phyloP scores from a whole-genome alignment of 208 protist species.

The Leptomonas seymouri region DNA sequence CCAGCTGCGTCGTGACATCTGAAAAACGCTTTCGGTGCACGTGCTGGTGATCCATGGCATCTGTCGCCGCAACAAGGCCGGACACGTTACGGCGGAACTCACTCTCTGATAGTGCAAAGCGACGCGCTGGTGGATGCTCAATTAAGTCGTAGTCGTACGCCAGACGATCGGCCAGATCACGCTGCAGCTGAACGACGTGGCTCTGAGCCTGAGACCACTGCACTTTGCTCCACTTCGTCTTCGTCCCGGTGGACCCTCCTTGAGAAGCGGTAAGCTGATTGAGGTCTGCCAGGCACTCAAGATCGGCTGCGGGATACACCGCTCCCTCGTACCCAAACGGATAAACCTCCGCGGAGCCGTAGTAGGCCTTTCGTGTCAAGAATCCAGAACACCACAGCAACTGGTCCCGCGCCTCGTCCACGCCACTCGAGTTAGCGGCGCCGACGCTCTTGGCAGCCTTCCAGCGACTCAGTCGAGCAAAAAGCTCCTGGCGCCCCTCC shows the following conservation, averaged over 20 bases:
- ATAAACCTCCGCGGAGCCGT: conserved; percentile 7
- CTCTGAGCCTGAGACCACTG: conserved; percentile 13
- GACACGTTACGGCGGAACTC: conserved; percentile 18
- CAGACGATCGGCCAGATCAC: conserved; percentile 21
- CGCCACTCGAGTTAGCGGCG: not conserved
- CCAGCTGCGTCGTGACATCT: conserved; percentile 34
- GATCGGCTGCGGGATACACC: conserved; percentile 56
- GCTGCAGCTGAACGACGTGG: conserved; percentile 21
- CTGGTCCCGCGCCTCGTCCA: conserved; percentile 11
- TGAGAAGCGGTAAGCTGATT: conserved; percentile 12
- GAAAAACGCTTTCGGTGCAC: not conserved
- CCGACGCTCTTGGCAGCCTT: conserved; percentile 22
- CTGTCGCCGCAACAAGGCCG: not conserved
- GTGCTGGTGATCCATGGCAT: not conserved
- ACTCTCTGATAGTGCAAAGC: conserved; percentile 14
- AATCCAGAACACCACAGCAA: conserved; percentile 31
- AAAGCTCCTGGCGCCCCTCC: conserved; percentile 69
- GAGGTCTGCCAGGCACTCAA: conserved; percentile 46
- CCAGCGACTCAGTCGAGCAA: conserved; percentile 49
- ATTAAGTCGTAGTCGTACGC: conserved; percentile 30
- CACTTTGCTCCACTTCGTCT: not conserved
- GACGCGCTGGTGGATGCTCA: conserved; percentile 1
- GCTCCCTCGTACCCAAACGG: conserved; percentile 56
- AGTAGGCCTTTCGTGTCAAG: conserved; percentile 17
- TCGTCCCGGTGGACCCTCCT: not conserved